Conservation (phyloP, 441 rosid genomes). For the Viola pubescens region DNA sequence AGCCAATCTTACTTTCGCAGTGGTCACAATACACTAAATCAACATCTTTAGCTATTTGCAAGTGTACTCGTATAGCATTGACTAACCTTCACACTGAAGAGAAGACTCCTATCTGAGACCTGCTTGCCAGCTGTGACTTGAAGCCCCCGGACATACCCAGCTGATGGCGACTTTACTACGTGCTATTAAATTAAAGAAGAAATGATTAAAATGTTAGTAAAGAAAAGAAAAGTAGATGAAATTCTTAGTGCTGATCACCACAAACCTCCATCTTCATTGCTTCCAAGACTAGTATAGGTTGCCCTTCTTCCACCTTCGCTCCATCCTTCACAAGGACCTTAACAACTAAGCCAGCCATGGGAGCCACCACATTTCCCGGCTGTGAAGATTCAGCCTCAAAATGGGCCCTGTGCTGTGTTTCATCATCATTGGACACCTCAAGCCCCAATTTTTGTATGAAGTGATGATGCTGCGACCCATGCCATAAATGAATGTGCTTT, state of each 20-base stretch:
- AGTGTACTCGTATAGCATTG: constrained; percentile 12
- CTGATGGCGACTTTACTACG: constrained; percentile 69
- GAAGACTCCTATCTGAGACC: constrained; percentile 59
- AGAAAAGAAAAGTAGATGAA: constrained; percentile 1
- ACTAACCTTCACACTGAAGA: constrained; percentile 76
- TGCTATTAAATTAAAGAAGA: constrained; percentile 37
- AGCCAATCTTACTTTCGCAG: neutral
- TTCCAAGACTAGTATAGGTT: constrained; percentile 74
- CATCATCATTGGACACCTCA: constrained; percentile 48
- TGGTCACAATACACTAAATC: neutral
- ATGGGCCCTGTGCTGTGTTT: constrained; percentile 45
- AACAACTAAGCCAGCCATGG: constrained; percentile 95
- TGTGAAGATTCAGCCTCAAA: constrained; percentile 45
- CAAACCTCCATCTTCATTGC: constrained; percentile 99
- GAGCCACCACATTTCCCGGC: constrained; percentile 71
- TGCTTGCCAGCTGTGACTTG: constrained; percentile 64
- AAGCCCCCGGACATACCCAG: constrained; percentile 68
- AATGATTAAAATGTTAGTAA: constrained; percentile 1
- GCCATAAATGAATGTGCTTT: constrained; percentile 72
- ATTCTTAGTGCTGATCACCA: constrained; percentile 11
- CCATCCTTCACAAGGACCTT: constrained; percentile 79
- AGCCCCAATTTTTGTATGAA: constrained; percentile 58
- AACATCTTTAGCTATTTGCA: constrained; percentile 4
- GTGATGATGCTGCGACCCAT: constrained; percentile 52
- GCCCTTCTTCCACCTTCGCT: constrained; percentile 62